Conservation (phyloP, 2,329 filamentous ascomycete species). For the Alternaria sp. region DNA sequence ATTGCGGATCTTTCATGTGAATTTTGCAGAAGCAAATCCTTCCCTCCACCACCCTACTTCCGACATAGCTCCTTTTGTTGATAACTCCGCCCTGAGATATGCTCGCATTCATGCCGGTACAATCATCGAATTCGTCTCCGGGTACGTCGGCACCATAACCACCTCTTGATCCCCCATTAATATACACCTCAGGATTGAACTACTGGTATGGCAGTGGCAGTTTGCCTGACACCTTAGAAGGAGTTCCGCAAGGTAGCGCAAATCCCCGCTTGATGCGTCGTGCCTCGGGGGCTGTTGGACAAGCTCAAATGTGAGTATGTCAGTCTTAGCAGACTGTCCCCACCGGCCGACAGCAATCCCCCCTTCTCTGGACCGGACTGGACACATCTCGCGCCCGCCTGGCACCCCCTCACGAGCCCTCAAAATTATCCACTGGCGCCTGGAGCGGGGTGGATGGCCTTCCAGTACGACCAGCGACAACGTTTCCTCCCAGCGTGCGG, state of each 20-base stretch:
- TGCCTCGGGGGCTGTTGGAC: constrained; percentile 45
- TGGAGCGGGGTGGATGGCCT: not conserved
- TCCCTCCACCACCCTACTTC: constrained; percentile 28
- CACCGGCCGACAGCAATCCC: constrained; percentile 8
- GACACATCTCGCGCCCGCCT: not conserved
- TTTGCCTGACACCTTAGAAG: constrained; percentile 43
- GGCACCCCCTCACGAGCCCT: not conserved
- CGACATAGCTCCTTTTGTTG: constrained; percentile 35
- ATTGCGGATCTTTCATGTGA: constrained; percentile 40
- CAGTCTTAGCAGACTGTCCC: constrained; percentile 8
- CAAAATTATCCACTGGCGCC: not conserved
- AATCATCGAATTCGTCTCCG: constrained; percentile 46
- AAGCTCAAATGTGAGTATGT: constrained; percentile 41
- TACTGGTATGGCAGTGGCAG: constrained; percentile 48
- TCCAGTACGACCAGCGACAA: not conserved
- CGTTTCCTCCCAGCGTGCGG: not conserved
- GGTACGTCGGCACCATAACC: constrained; percentile 33
- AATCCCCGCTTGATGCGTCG: constrained; percentile 45
- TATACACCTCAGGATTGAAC: constrained; percentile 34
- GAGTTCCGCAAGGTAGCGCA: constrained; percentile 32
- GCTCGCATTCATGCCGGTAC: constrained; percentile 51
- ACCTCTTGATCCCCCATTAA: constrained; percentile 23
- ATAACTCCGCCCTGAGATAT: constrained; percentile 40
- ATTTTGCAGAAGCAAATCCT: constrained; percentile 34
- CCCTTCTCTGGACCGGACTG: constrained; percentile 7